A percentile compares a stretch with the other conserved stretches of the same genome.
phyloP scores from a whole-genome alignment of 305 asterid species.

The Andrographis paniculata region DNA sequence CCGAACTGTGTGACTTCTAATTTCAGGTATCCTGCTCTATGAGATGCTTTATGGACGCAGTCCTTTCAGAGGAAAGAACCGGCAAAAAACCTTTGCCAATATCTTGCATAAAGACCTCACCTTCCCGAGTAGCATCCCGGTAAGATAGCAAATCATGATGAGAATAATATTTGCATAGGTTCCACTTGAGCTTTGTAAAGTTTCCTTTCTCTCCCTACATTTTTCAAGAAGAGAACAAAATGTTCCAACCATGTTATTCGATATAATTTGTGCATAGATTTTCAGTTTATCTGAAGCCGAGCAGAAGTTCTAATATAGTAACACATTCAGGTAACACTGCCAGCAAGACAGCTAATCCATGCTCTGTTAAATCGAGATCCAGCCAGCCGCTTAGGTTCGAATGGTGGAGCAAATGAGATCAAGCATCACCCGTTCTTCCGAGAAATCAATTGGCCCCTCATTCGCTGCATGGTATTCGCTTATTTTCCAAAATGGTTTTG shows the following conservation, averaged over 20 bases:
- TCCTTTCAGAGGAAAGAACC: slow-evolving; percentile 94
- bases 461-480: slow-evolving; percentile 74
- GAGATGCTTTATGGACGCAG: slow-evolving; percentile 98
- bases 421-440: slow-evolving; percentile 83
- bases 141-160: slow-evolving; percentile 17
- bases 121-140: slow-evolving; percentile 97
- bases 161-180: neutral
- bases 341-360: slow-evolving; percentile 79
- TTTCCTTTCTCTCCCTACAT: no score
- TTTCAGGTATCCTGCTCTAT: slow-evolving; percentile 77
- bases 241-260: no score
- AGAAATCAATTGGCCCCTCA: slow-evolving; percentile 86
- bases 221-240: no score
- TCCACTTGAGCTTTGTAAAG: neutral
- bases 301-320: slow-evolving; percentile 14
- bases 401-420: slow-evolving; percentile 81
- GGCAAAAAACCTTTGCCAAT: slow-evolving; percentile 96
- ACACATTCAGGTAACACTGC: slow-evolving; percentile 49
- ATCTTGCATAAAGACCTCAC: slow-evolving; percentile 93
- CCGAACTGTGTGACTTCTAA: slow-evolving; percentile 8
- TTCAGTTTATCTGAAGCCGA: neutral
- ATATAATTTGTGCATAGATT: no score
- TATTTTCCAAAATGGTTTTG: neutral
- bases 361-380: slow-evolving; percentile 82
- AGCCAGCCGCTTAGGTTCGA: slow-evolving; percentile 74